Evolutionary conservation across 805 yeast genomes (phyloP), one percentile per base, ranked within the genome.

Genomic region (Hanseniaspora clermontiae): DNA sequence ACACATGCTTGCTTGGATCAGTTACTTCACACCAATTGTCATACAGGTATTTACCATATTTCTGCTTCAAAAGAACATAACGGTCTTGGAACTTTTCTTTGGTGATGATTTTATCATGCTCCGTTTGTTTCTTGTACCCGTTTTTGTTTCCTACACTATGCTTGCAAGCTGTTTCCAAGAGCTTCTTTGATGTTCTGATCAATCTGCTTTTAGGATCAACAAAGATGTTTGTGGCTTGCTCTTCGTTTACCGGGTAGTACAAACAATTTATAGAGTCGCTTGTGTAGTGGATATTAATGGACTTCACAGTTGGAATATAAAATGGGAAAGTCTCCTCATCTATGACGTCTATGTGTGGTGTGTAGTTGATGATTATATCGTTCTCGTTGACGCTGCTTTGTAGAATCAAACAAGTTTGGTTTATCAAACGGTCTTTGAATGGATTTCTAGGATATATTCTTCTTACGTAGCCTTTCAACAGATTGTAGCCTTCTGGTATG

Each of bases 1-100:
- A 91, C 0, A 91, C 97, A 70, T 91, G 97, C 67, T 91, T 91
- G 62, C 83, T 79, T 2, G 97, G 97, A 68, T 91, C 97, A 2
- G 97, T 91, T 34, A 83, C 81, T 69, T 91, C 97, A n/a, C 77
- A 81, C 97, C 97, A 91, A 60, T 76, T 77, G 43, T 82, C 86
- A 12, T 89, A 89, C 50, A 91, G 70, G 17, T 71, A 68, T 31
- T 82, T 79, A 0, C 95, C 87, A 66, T 90, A 85, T 67, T 83
- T 85, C 67, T 84, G 86, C 69, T 91, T 91, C 63, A 91, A 73
- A 20, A 78, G 73, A 31, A 87, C 82, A 67, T 91, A 91, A 58
- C 85, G 71, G 64, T 87, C 83, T 67, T 91, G 97, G 63, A 91
- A 91, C 12, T 80, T 74, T 27, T 83, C 84, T 64, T 88, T 85